Evolutionary conservation across 768 basidiomycete species (phyloP).

Genomic region (Tylopilus plumbeoviolaceoides): DNA sequence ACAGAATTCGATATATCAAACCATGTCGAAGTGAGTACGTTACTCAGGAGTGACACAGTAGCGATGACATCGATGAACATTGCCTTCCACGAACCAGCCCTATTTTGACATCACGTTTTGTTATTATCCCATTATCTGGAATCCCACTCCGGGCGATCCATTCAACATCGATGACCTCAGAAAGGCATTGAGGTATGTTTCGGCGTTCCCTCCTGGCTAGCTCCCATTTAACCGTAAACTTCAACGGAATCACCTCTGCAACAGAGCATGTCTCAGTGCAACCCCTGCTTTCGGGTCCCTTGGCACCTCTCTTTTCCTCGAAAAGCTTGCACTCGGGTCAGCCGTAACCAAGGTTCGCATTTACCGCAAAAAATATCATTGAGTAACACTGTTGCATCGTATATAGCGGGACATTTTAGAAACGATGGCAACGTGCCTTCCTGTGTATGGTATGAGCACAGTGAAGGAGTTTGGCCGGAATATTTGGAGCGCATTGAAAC

Average conservation of each 20-base stretch:
- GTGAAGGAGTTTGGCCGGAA: constrained; percentile 63
- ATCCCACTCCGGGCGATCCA: constrained; percentile 90
- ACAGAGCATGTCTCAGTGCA: constrained; percentile 67
- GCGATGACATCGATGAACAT: background rate
- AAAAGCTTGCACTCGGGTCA: constrained; percentile 83
- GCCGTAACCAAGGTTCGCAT: constrained; percentile 70
- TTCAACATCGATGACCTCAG: constrained; percentile 88
- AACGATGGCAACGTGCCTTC: constrained; percentile 72
- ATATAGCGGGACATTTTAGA: constrained; percentile 81
- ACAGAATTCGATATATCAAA: constrained; percentile 81
- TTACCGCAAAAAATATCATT: background rate
- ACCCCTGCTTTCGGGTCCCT: constrained; percentile 79
- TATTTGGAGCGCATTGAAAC: constrained; percentile 87
- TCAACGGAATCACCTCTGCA: background rate
- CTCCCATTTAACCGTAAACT: constrained; percentile 1
- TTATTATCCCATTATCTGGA: constrained; percentile 97
- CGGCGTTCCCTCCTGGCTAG: background rate
- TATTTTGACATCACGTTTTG: constrained; percentile 96
- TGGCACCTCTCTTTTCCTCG: constrained; percentile 84
- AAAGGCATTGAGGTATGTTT: constrained; percentile 54
- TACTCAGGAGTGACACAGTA: background rate
- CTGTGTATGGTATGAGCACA: constrained; percentile 71
- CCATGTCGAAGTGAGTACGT: constrained; percentile 65
- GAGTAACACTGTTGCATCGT: constrained; percentile 1
- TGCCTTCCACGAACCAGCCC: constrained; percentile 43